phyloP scores from a whole-genome alignment of 1,139 yeast species.

The Kodamaea sp. region DNA sequence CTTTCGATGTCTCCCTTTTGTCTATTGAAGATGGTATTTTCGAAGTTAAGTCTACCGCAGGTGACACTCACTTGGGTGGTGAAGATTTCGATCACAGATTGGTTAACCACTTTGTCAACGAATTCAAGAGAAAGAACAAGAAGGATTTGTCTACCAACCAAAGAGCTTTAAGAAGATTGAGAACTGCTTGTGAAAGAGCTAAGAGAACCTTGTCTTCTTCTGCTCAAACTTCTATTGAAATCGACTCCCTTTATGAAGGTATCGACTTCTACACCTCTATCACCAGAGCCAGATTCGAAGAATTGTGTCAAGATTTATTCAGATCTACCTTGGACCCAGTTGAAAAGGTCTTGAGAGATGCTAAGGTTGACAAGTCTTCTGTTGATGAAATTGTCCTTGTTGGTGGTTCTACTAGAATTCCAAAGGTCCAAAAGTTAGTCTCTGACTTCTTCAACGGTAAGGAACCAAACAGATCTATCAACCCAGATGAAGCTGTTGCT shows the following conservation, averaged over 20 bases:
- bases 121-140: slow-evolving; percentile 40
- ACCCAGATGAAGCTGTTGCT: slow-evolving; percentile 43
- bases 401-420: slow-evolving; percentile 43
- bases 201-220: slow-evolving; percentile 41
- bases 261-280: slow-evolving; percentile 39
- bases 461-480: slow-evolving; percentile 42
- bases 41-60: slow-evolving; percentile 96
- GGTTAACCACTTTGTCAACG: slow-evolving; percentile 36
- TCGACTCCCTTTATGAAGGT: slow-evolving; percentile 38
- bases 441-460: slow-evolving; percentile 40
- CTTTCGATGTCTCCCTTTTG: slow-evolving; percentile 91
- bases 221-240: slow-evolving; percentile 37
- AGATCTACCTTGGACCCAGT: slow-evolving; percentile 41
- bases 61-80: slow-evolving; percentile 99
- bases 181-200: slow-evolving; percentile 42
- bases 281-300: slow-evolving; percentile 42
- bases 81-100: slow-evolving; percentile 57
- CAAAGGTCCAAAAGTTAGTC: slow-evolving; percentile 39
- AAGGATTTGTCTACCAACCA: slow-evolving; percentile 37
- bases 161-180: slow-evolving; percentile 40
- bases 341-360: slow-evolving; percentile 38
- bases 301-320: slow-evolving; percentile 37
- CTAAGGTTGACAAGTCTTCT: slow-evolving; percentile 37
- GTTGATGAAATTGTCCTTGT: slow-evolving; percentile 38
- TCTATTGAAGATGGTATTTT: slow-evolving; percentile 95